phyloP scores from a whole-genome alignment of 108 stramenopile species.

The Nitzschia sp. region DNA sequence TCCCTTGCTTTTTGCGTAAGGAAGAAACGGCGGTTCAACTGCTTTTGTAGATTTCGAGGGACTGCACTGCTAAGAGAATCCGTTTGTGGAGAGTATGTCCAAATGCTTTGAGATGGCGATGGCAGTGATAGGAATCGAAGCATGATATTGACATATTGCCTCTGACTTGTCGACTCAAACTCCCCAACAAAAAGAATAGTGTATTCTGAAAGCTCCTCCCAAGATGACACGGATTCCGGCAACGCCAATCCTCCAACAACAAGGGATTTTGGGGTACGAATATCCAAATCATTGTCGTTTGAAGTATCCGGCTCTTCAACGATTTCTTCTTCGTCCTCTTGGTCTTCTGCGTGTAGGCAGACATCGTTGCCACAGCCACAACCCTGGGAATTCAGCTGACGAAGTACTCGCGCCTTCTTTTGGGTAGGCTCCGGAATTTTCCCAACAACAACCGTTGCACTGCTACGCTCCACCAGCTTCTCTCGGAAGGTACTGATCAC shows the following conservation, averaged over 20 bases:
- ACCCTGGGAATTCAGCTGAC: conserved; percentile 5
- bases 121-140: conserved; percentile 48
- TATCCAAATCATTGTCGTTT: neutral
- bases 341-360: conserved; percentile 7
- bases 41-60: conserved; percentile 46
- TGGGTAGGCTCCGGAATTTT: conserved; percentile 30
- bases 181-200: conserved; percentile 78
- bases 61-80: conserved; percentile 28
- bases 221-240: conserved; percentile 36
- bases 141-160: conserved; percentile 55
- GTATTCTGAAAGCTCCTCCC: conserved; percentile 58
- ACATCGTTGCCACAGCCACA: conserved; percentile 16
- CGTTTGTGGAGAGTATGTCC: conserved; percentile 66
- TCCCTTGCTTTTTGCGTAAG: conserved; percentile 84
- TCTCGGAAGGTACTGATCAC: conserved; percentile 60
- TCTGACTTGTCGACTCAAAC: conserved; percentile 29
- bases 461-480: conserved; percentile 27
- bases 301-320: conserved; percentile 8
- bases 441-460: conserved; percentile 20
- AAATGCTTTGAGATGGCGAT: conserved; percentile 34
- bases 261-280: conserved; percentile 1
- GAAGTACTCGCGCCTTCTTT: neutral
- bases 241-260: conserved; percentile 75
- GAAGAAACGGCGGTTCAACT: conserved; percentile 80
- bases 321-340: neutral